A percentile compares a stretch with the other conserved stretches of the same genome.
These are phyloP conservation scores for Lactarius evosmus DNA, from an alignment of 768 basidiomycete species.

Conservation along the genomic window DNA sequence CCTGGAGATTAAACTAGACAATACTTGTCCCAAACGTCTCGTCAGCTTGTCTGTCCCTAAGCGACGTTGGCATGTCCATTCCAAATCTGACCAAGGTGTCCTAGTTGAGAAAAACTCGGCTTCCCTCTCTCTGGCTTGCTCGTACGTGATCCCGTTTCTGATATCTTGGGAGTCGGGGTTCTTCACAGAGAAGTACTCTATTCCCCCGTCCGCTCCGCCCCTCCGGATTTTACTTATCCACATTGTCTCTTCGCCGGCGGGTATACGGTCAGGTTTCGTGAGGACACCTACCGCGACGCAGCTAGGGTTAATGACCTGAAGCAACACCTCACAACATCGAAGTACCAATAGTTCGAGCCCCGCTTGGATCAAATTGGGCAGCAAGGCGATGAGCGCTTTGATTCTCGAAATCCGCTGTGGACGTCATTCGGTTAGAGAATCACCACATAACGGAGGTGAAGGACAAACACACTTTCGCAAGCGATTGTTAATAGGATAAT, in stretches of 20 bases:
- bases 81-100: slow-evolving; percentile 21
- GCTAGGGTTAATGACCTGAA: not conserved
- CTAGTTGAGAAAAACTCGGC: slow-evolving; percentile 12
- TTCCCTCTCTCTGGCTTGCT: slow-evolving; percentile 21
- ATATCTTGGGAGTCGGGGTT: slow-evolving; percentile 25
- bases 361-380: slow-evolving; percentile 54
- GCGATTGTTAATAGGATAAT: slow-evolving; percentile 60
- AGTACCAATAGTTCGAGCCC: slow-evolving; percentile 69
- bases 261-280: slow-evolving; percentile 25
- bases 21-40: slow-evolving; percentile 14
- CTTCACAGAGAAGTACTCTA: slow-evolving; percentile 26
- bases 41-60: slow-evolving; percentile 26
- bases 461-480: slow-evolving; percentile 54
- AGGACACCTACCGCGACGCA: slow-evolving; percentile 15
- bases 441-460: not conserved
- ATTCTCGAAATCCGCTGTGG: slow-evolving; percentile 75
- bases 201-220: not conserved
- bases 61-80: slow-evolving; percentile 16
- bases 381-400: slow-evolving; percentile 71
- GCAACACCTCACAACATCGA: not conserved
- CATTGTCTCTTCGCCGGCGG: slow-evolving; percentile 18
- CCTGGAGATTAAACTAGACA: slow-evolving; percentile 21
- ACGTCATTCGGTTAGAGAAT: not conserved
- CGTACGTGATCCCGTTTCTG: slow-evolving; percentile 22
- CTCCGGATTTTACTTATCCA: slow-evolving; percentile 19